Conservation (phyloP, 2,329 filamentous ascomycete genomes). For the Fusarium kyushuense region DNA sequence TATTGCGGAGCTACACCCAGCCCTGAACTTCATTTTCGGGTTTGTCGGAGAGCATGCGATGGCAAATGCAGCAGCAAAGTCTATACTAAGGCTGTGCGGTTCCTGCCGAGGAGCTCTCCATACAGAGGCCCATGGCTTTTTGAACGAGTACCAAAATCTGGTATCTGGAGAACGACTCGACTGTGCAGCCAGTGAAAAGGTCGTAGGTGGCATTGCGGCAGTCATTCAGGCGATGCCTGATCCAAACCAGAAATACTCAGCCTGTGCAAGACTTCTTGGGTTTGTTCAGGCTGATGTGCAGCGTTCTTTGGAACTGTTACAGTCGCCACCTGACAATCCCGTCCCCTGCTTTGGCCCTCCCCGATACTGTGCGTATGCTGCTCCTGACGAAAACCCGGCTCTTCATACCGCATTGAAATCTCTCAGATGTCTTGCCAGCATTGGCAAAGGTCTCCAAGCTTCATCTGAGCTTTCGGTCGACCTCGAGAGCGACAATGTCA, state of each 20-base stretch:
- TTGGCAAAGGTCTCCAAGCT: constrained; percentile 79
- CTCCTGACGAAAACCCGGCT: constrained; percentile 57
- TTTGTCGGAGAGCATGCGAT: constrained; percentile 73
- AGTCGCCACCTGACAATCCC: constrained; percentile 10
- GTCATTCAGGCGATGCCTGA: constrained; percentile 79
- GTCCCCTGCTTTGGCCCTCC: constrained; percentile 44
- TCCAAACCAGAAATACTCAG: constrained; percentile 68
- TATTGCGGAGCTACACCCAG: constrained; percentile 73
- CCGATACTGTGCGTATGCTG: constrained; percentile 44
- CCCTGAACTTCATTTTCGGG: constrained; percentile 79
- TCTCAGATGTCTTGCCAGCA: constrained; percentile 75
- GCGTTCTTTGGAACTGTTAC: constrained; percentile 40
- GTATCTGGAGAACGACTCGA: constrained; percentile 67
- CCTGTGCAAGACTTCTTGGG: constrained; percentile 44
- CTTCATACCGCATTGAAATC: constrained; percentile 66
- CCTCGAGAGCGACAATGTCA: constrained; percentile 64
- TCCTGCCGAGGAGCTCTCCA: constrained; percentile 79
- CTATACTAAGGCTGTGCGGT: constrained; percentile 79
- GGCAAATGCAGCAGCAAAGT: constrained; percentile 76
- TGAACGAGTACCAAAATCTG: constrained; percentile 77
- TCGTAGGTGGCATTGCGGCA: constrained; percentile 79
- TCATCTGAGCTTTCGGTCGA: constrained; percentile 76
- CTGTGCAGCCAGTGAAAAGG: constrained; percentile 76
- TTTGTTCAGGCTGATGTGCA: constrained; percentile 70
- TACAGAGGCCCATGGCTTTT: constrained; percentile 74